Evolutionary conservation across 768 basidiomycete genomes (phyloP), one percentile per base, ranked within the genome.

Genomic region (Auriscalpium orientale): DNA sequence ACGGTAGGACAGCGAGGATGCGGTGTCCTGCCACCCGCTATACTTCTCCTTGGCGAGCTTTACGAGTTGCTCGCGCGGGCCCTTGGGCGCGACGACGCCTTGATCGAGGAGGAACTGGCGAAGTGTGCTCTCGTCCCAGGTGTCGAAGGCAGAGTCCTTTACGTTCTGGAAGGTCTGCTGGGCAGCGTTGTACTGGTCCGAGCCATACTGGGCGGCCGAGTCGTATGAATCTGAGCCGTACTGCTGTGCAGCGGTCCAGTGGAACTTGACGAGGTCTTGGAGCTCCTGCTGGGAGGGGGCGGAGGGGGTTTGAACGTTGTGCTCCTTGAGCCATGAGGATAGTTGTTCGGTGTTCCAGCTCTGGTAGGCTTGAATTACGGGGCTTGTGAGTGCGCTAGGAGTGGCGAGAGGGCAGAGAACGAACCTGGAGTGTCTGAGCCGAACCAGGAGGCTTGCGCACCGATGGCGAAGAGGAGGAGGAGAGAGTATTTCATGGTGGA

Each of bases 51-150:
- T 88, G 28, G 90, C 93, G 43, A 89, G 76, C 15, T 87, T 71
- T 20, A 89, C 75, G 20, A 98, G 82, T 64, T 92, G 81, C 66
- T 97, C 95, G 54, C 79, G 77, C 2, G 84, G 84, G 2, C 88
- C 87, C 33, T 80, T 78, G 13, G 95, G 94, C 7, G 85, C 80
- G 50, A 98, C 82, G 57, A 95, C 76, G 44, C 94, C 94, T 62
- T 95, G 87, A 64, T 89, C 81, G 53, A 97, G 80, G 11, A 98
- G 76, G 71, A 87, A 95, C 59, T 88, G 76, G 64, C 94, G 82
- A 20, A 97, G 76, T 33, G 78, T 78, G 12, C 82, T 84, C 65
- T 98, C 94, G 67, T 89, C 83, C 93, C 93, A 98, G 1, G 76
- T 73, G 58, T 94, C 89, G 58, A 91, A 85, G 9, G 82, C 69